Base-by-base conservation (phyloP, 345 rosid species). In the Abelmoschus esculentus region DNA sequence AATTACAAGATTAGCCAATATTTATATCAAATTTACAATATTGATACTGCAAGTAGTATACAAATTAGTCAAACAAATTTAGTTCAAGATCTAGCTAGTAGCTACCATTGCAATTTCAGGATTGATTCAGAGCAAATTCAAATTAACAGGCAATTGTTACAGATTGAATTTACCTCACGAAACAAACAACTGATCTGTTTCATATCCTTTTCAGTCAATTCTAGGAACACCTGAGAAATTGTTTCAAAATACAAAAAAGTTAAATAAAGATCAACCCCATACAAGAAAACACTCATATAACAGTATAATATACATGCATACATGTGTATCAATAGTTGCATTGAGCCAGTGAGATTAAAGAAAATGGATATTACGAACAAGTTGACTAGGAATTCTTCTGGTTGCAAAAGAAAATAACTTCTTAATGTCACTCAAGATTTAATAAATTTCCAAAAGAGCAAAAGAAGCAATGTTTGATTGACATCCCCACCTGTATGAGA, bases 211-310 rank as follows among this genome's bases (percentile, higher is more conserved):
- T 81, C 90, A 61, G 88, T 84, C 81, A 93, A 59, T 44, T 93
- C 95, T 72, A 93, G 81, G 87, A 93, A 93, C 74, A 93, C 96
- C 98, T 93, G 84, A 74, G 56, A 71, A 77, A 73, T 71, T 75
- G 47, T 63, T 63, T 70, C 28, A 69, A 32, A 19, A 3, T 59
- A 44, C 60, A 52, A 17, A 58, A 57, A 19, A 5, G 60, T 72
- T 50, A 15, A 62, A 62, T 36, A 11, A 36, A 50, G 26, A 66
- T 11, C 26, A 61, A 63, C 38, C 3, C 7, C 31, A 64, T 18
- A n/a, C 55, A 53, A 65, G 36, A 44, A 26, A 46, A 6, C 55
- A 46, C 8, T 13, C 38, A 4, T 26, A 57, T 14, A 58, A 42
- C 11, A 7, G 36, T 40, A 70, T 7, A 57, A 46, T 19, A 55